These are phyloP conservation scores for Phallus indusiatus DNA, from an alignment of 768 basidiomycete genomes.

Conservation along the genomic window DNA sequence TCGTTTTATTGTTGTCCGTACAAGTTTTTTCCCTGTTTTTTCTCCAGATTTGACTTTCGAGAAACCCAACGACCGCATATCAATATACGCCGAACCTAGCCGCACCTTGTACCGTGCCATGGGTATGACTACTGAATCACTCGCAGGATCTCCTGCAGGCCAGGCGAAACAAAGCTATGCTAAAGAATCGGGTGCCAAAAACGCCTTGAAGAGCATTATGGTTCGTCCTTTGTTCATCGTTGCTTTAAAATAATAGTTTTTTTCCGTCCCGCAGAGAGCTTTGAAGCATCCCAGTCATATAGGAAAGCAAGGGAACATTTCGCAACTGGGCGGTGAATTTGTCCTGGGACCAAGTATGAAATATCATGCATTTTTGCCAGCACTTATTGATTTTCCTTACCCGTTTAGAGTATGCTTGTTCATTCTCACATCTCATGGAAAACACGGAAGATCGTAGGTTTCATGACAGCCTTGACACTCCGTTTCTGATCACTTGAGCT, in stretches of 20 bases:
- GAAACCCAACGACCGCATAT: conserved; percentile 34
- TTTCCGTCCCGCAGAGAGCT: conserved; percentile 22
- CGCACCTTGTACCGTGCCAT: conserved; percentile 49
- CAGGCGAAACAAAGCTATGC: conserved; percentile 40
- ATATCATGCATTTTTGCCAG: background rate
- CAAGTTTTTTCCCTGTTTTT: background rate
- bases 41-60: conserved; percentile 14
- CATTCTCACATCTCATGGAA: conserved; percentile 48
- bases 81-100: conserved; percentile 58
- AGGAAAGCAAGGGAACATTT: conserved; percentile 56
- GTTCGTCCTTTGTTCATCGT: conserved; percentile 21
- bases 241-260: background rate
- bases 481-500: background rate
- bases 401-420: conserved; percentile 32
- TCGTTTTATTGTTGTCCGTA: background rate
- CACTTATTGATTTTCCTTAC: background rate
- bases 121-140: conserved; percentile 46
- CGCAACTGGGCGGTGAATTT: conserved; percentile 57
- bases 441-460: conserved; percentile 48
- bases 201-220: conserved; percentile 34
- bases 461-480: background rate
- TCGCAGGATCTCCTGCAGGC: conserved; percentile 35
- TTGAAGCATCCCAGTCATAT: conserved; percentile 35
- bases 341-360: conserved; percentile 46
- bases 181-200: conserved; percentile 20